phyloP scores from a whole-genome alignment of 768 basidiomycete genomes.

The Neoboletus magnificus region DNA sequence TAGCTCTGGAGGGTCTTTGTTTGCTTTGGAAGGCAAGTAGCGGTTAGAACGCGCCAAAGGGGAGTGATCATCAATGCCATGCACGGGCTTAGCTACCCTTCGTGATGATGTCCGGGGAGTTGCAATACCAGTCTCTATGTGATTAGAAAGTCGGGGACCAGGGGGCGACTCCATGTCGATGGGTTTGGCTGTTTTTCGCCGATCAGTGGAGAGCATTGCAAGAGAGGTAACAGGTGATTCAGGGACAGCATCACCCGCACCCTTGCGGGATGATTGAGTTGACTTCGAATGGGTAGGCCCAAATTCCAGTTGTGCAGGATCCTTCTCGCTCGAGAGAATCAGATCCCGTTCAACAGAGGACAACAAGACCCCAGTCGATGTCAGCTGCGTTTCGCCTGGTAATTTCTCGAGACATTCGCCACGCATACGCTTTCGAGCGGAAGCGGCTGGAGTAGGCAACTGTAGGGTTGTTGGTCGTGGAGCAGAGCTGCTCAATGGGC shows the following conservation, averaged over 20 bases:
- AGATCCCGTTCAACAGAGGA: background rate
- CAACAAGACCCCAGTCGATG: background rate
- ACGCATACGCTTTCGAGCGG: constrained; percentile 16
- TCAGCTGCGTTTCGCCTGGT: background rate
- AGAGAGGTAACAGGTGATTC: background rate
- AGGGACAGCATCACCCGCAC: background rate
- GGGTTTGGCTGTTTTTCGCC: background rate
- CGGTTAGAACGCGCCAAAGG: constrained; percentile 1
- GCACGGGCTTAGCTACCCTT: background rate
- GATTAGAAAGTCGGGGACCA: background rate
- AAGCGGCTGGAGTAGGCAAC: constrained; percentile 23
- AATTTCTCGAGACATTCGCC: background rate
- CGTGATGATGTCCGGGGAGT: constrained; percentile 19
- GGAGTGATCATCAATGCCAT: background rate
- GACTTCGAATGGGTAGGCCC: background rate
- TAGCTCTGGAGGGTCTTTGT: background rate
- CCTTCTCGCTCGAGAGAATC: background rate
- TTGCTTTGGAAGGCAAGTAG: background rate
- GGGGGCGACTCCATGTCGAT: background rate
- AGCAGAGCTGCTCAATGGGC: background rate
- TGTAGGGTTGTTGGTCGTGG: constrained; percentile 6
- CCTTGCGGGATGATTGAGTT: background rate
- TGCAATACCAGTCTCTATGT: constrained; percentile 1
- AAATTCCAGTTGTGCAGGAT: constrained; percentile 1
- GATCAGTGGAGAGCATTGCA: constrained; percentile 7